Evolutionary conservation across 202 grass and related monocot genomes (phyloP).

Genomic region (Zizania palustris): DNA sequence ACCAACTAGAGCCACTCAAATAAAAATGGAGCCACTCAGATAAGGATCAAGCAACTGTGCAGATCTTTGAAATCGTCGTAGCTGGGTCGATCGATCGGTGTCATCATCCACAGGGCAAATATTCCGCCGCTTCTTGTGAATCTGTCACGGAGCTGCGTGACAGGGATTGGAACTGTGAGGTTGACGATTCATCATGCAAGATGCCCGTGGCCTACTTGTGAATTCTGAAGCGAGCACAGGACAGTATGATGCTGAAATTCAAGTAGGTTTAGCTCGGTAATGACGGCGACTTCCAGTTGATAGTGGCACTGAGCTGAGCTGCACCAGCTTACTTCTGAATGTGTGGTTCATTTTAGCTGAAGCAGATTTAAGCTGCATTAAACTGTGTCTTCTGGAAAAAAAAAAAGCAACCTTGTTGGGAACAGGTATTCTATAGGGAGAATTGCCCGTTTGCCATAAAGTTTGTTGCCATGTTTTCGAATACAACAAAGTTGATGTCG

Average conservation of each 20-base stretch:
- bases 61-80: background rate
- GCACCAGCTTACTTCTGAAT: background rate
- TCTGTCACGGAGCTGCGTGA: conserved; percentile 1
- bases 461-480: too few species aligned
- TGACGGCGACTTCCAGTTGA: background rate
- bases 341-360: background rate
- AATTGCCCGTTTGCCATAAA: too few species aligned
- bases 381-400: background rate
- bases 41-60: background rate
- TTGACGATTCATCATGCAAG: background rate
- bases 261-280: conserved; percentile 18
- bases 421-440: background rate
- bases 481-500: too few species aligned
- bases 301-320: background rate
- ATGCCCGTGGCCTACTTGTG: background rate
- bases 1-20: background rate
- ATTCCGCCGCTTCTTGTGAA: background rate
- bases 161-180: background rate
- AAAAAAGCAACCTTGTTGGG: background rate
- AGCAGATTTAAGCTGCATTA: background rate
- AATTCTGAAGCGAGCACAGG: background rate
- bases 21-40: background rate
- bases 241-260: background rate
- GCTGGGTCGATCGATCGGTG: background rate
- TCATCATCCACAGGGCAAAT: background rate